Evolutionary conservation across 176 grass and related monocot genomes (phyloP).

Genomic region (Aegilops umbellulata): DNA sequence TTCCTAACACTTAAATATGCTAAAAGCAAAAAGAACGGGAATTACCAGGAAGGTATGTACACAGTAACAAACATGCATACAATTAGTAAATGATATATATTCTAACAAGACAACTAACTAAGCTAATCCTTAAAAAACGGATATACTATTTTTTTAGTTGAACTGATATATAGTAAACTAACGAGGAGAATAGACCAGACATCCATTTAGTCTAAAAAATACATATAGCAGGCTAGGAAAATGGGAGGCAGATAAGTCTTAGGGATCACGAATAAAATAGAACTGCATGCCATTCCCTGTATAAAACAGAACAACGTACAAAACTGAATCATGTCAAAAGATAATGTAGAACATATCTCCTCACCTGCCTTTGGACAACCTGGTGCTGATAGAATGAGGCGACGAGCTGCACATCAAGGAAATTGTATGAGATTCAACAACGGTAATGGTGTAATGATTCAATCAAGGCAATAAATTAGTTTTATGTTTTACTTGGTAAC

Average conservation of each 20-base stretch:
- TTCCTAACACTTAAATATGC: neutral
- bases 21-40: neutral
- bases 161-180: neutral
- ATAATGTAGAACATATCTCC: slow-evolving; percentile 7
- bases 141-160: no score
- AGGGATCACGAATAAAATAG: neutral
- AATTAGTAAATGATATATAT: neutral
- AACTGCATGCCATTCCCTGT: neutral
- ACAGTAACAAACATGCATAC: neutral
- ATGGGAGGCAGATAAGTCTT: neutral
- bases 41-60: neutral
- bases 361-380: slow-evolving; percentile 94
- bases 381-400: slow-evolving; percentile 86
- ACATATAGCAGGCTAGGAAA: neutral
- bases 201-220: neutral
- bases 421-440: slow-evolving; percentile 7
- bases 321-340: neutral
- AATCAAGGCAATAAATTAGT: neutral
- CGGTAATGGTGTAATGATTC: neutral
- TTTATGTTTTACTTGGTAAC: neutral
- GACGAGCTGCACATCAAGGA: slow-evolving; percentile 56
- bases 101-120: neutral
- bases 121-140: no score
- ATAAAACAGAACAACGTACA: neutral
- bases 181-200: neutral